Conservation (phyloP, 768 basidiomycete species). For the Termitomyces sp. region DNA sequence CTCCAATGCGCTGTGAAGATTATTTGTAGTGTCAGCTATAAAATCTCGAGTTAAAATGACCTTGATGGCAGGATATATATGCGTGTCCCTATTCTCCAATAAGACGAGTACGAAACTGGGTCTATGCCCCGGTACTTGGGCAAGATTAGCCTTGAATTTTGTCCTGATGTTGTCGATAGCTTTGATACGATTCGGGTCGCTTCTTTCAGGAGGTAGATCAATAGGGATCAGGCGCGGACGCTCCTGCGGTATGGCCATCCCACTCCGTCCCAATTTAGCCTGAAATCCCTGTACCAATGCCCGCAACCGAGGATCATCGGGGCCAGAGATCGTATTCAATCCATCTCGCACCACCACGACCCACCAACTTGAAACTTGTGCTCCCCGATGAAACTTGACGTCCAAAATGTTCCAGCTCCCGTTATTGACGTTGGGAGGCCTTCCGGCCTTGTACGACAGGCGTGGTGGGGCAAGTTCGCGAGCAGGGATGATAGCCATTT, state of each 20-base stretch:
- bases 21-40: background rate
- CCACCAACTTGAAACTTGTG: slow-evolving; percentile 51
- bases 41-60: slow-evolving; percentile 16
- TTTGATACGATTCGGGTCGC: slow-evolving; percentile 26
- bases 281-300: slow-evolving; percentile 47
- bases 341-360: slow-evolving; percentile 61
- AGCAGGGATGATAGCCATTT: slow-evolving; percentile 62
- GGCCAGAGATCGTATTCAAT: slow-evolving; percentile 27
- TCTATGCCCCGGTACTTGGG: slow-evolving; percentile 18
- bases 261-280: slow-evolving; percentile 50
- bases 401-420: slow-evolving; percentile 77
- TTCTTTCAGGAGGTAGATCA: slow-evolving; percentile 16
- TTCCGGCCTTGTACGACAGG: slow-evolving; percentile 48
- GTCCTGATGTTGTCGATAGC: slow-evolving; percentile 37
- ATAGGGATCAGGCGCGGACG: slow-evolving; percentile 32
- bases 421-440: slow-evolving; percentile 35
- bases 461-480: slow-evolving; percentile 58
- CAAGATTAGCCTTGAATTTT: slow-evolving; percentile 27
- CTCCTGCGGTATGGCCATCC: slow-evolving; percentile 41
- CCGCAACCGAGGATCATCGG: slow-evolving; percentile 33
- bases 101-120: slow-evolving; percentile 70
- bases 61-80: slow-evolving; percentile 79
- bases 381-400: slow-evolving; percentile 61
- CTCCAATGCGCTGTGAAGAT: slow-evolving; percentile 49
- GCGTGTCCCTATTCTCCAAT: slow-evolving; percentile 62